These are phyloP conservation scores for Breynia disticha DNA, from an alignment of 441 rosid genomes.

Conservation along the genomic window DNA sequence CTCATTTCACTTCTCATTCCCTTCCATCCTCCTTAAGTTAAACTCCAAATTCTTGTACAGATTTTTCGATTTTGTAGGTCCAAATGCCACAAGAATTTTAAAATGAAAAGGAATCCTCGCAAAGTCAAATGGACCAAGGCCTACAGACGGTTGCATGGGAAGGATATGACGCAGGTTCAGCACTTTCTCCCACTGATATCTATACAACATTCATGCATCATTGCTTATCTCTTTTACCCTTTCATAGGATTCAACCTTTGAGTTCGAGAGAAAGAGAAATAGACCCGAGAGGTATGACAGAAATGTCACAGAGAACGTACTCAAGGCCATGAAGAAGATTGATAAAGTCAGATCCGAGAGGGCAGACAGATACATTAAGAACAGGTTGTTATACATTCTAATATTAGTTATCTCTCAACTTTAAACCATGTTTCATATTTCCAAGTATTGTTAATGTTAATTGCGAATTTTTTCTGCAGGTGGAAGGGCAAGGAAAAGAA, in stretches of 20 bases:
- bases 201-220: too few species aligned
- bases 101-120: constrained; percentile 96
- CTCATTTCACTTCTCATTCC: too few species aligned
- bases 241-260: constrained; percentile 69
- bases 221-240: background rate
- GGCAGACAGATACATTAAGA: constrained; percentile 33
- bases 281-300: constrained; percentile 92
- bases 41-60: constrained; percentile 26
- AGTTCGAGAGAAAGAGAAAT: constrained; percentile 88
- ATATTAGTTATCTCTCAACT: background rate
- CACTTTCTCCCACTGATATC: background rate
- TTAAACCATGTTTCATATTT: background rate
- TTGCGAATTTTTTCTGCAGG: constrained; percentile 24
- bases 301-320: constrained; percentile 51
- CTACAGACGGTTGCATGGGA: constrained; percentile 68
- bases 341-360: constrained; percentile 55
- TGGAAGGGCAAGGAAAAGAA: constrained; percentile 38
- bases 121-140: constrained; percentile 96
- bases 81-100: constrained; percentile 92
- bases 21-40: background rate
- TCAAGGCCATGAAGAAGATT: constrained; percentile 73
- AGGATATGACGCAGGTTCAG: constrained; percentile 88
- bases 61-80: constrained; percentile 86
- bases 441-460: background rate
- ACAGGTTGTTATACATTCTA: constrained; percentile 31